Conservation (phyloP, 2,329 filamentous ascomycete species). For the Fusarium sp. region DNA sequence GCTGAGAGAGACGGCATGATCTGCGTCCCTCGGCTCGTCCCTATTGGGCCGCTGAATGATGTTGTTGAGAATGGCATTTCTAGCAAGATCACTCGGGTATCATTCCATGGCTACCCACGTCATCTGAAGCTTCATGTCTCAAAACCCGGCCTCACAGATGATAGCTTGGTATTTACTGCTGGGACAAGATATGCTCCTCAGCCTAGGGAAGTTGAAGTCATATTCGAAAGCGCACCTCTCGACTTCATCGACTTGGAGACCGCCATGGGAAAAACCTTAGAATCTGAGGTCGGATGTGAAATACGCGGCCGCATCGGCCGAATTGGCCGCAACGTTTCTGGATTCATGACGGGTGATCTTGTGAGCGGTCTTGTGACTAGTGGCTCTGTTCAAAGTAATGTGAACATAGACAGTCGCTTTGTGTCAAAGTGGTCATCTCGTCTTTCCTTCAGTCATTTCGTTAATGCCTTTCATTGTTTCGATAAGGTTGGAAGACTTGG, state of each 20-base stretch:
- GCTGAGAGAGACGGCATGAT: conserved; percentile 51
- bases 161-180: conserved; percentile 42
- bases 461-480: conserved; percentile 58
- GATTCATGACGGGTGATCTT: conserved; percentile 50
- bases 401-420: conserved; percentile 50
- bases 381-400: conserved; percentile 50
- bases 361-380: conserved; percentile 54
- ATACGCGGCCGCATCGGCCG: conserved; percentile 51
- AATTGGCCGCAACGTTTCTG: conserved; percentile 47
- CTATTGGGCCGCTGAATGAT: conserved; percentile 54
- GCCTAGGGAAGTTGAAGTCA: conserved; percentile 53
- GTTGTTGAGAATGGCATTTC: conserved; percentile 53
- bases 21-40: conserved; percentile 58
- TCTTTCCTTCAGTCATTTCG: conserved; percentile 52
- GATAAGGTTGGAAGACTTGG: conserved; percentile 44
- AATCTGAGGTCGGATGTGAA: conserved; percentile 54
- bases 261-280: conserved; percentile 46
- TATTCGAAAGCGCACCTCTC: conserved; percentile 51
- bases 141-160: conserved; percentile 42
- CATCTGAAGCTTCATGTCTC: conserved; percentile 41
- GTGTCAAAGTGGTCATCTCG: conserved; percentile 45
- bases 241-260: conserved; percentile 52
- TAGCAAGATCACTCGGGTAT: conserved; percentile 3
- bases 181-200: conserved; percentile 33
- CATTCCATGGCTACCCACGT: conserved; percentile 33